phyloP scores from a whole-genome alignment of 2,329 filamentous ascomycete genomes.

The Phyllosticta citribraziliensis region DNA sequence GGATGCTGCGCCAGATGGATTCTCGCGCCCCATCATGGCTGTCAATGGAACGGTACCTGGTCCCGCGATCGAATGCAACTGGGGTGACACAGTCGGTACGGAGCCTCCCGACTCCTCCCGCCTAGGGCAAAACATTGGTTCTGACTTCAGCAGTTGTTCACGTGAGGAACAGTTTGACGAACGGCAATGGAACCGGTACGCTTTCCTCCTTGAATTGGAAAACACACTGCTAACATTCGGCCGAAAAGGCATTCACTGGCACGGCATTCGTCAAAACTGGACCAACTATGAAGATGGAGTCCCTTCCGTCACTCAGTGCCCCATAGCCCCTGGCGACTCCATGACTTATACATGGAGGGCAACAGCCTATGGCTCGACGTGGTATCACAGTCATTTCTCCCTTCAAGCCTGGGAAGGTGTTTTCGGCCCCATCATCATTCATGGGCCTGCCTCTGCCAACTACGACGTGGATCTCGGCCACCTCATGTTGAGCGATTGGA shows the following conservation, averaged over 20 bases:
- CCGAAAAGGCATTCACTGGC: constrained; percentile 52
- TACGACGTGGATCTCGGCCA: constrained; percentile 45
- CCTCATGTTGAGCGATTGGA: constrained; percentile 55
- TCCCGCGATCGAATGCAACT: constrained; percentile 52
- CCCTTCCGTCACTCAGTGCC: constrained; percentile 55
- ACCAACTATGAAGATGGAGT: constrained; percentile 64
- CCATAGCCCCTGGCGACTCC: constrained; percentile 37
- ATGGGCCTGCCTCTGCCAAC: constrained; percentile 30
- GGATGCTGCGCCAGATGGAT: constrained; percentile 56
- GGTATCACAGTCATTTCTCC: constrained; percentile 55
- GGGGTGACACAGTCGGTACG: constrained; percentile 44
- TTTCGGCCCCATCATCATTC: constrained; percentile 27
- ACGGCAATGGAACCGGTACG: constrained; percentile 39
- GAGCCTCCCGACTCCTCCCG: background rate
- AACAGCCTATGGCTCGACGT: constrained; percentile 43
- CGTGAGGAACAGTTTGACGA: constrained; percentile 49
- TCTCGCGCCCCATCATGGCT: constrained; percentile 58
- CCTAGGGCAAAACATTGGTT: background rate
- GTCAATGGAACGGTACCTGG: constrained; percentile 71
- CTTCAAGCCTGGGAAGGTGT: constrained; percentile 32
- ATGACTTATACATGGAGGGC: constrained; percentile 39
- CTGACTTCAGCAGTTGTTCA: constrained; percentile 37
- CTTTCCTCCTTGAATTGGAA: too few species aligned
- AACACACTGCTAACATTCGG: too few species aligned
- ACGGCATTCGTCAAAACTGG: constrained; percentile 61